Percentiles rank a stretch among this genome's conserved stretches.
These are phyloP conservation scores for Stellera chamaejasme DNA, from an alignment of 345 rosid genomes.

Conservation along the genomic window DNA sequence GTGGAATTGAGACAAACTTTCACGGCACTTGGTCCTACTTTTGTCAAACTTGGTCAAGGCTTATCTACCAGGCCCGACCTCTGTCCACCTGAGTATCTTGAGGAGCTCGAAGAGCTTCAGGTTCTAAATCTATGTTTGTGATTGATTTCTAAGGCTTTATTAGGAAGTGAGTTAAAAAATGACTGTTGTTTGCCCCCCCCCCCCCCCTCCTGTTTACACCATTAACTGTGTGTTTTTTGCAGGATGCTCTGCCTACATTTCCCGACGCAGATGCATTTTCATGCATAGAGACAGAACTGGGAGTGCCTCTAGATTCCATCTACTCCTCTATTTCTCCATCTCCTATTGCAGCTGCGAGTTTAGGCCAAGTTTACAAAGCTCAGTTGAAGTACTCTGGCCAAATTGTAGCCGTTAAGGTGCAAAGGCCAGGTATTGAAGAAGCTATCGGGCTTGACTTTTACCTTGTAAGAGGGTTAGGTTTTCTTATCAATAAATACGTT, in stretches of 20 bases:
- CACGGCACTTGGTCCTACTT: constrained; percentile 88
- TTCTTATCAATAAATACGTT: constrained; percentile 63
- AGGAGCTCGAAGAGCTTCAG: constrained; percentile 91
- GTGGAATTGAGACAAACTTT: constrained; percentile 54
- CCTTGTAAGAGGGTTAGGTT: constrained; percentile 74
- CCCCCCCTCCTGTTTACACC: neutral
- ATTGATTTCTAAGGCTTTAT: neutral
- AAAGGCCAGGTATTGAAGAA: constrained; percentile 88
- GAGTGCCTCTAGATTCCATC: constrained; percentile 59
- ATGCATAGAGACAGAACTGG: constrained; percentile 85
- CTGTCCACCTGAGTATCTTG: constrained; percentile 90
- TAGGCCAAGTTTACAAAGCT: constrained; percentile 98
- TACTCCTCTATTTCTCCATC: constrained; percentile 65
- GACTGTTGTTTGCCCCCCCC: too few relatives aligned
- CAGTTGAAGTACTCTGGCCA: constrained; percentile 69
- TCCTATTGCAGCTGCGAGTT: constrained; percentile 95
- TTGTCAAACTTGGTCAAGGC: constrained; percentile 96
- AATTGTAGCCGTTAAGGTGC: constrained; percentile 89
- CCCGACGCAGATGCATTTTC: constrained; percentile 89
- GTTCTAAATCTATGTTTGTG: constrained; percentile 21
- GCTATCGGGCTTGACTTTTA: constrained; percentile 87
- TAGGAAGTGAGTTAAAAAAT: neutral
- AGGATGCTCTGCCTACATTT: constrained; percentile 96
- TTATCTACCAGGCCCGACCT: constrained; percentile 93
- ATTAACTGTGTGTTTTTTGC: constrained; percentile 12